phyloP scores from a whole-genome alignment of 1,284 basidiomycete genomes.

The Moesziomyces parantarcticus region DNA sequence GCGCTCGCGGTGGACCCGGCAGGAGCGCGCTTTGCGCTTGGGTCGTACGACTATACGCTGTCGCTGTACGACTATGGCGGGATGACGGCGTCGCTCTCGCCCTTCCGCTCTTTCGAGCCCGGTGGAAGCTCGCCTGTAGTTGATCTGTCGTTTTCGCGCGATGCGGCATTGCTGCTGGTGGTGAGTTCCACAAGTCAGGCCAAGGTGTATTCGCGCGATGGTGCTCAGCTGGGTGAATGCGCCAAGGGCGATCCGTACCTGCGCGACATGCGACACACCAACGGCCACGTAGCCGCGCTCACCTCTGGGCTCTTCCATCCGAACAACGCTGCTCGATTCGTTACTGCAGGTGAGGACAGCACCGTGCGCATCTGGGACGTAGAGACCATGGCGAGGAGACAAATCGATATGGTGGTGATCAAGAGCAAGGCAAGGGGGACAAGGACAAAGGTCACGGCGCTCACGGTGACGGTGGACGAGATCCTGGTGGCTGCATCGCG shows the following conservation, averaged over 20 bases:
- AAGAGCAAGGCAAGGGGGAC: slow-evolving; percentile 96
- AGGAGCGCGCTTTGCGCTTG: slow-evolving; percentile 88
- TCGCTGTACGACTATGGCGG: slow-evolving; percentile 99
- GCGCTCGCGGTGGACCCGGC: slow-evolving; percentile 91
- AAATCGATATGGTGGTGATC: slow-evolving; percentile 92
- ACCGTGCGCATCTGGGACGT: slow-evolving; percentile 97
- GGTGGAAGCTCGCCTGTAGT: slow-evolving; percentile 79
- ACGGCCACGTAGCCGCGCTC: slow-evolving; percentile 91
- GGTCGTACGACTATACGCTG: slow-evolving; percentile 94
- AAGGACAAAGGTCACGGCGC: slow-evolving; percentile 85
- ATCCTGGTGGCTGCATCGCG: slow-evolving; percentile 76
- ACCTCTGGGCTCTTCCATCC: slow-evolving; percentile 93
- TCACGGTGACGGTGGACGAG: slow-evolving; percentile 9
- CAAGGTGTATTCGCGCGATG: slow-evolving; percentile 78
- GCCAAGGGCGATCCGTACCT: slow-evolving; percentile 98
- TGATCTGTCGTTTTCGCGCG: slow-evolving; percentile 50
- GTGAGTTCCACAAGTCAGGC: slow-evolving; percentile 88
- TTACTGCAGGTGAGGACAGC: slow-evolving; percentile 92
- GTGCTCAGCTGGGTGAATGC: slow-evolving; percentile 60
- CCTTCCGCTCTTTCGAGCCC: slow-evolving; percentile 95
- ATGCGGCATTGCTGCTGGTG: slow-evolving; percentile 37
- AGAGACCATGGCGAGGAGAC: slow-evolving; percentile 77
- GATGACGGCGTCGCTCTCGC: slow-evolving; percentile 85
- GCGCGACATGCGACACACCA: slow-evolving; percentile 96
- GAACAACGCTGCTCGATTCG: slow-evolving; percentile 81